Percentiles rank a stretch among this genome's conserved stretches.
These are phyloP conservation scores for Dendrothele bispora DNA, from an alignment of 768 basidiomycete genomes.

Conservation along the genomic window DNA sequence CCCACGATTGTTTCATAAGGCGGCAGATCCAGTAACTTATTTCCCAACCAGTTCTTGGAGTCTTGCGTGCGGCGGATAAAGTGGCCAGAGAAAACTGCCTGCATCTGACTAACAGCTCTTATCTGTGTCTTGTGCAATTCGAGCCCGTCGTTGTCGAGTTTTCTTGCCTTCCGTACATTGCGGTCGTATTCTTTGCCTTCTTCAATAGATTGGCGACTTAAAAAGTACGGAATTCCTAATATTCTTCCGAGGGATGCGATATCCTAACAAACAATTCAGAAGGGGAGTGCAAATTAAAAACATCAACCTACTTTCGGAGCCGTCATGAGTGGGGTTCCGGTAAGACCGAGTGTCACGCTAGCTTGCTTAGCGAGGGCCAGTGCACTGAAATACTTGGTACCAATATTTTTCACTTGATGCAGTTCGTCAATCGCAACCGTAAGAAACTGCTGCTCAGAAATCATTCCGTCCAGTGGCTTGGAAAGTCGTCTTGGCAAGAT, in stretches of 20 bases:
- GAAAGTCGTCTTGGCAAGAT: constrained; percentile 6
- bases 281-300: not conserved
- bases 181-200: constrained; percentile 23
- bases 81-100: not conserved
- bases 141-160: not conserved
- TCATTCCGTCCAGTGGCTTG: not conserved
- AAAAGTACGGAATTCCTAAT: constrained; percentile 23
- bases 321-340: constrained; percentile 25
- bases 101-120: constrained; percentile 14
- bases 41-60: constrained; percentile 12
- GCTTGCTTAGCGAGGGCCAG: constrained; percentile 14
- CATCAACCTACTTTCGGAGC: constrained; percentile 17
- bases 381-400: constrained; percentile 10
- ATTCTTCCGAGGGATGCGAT: constrained; percentile 26
- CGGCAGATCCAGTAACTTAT: constrained; percentile 13
- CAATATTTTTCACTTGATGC: constrained; percentile 20
- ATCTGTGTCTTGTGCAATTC: constrained; percentile 12
- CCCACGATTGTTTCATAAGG: not conserved
- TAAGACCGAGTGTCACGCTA: constrained; percentile 11
- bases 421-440: constrained; percentile 19
- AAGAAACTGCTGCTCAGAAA: constrained; percentile 19
- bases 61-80: constrained; percentile 20
- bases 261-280: constrained; percentile 18
- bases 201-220: constrained; percentile 9
- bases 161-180: constrained; percentile 12